Evolutionary conservation across 2,329 filamentous ascomycete genomes (phyloP), one percentile per base, ranked within the genome.

Genomic region (Fusarium sp.): DNA sequence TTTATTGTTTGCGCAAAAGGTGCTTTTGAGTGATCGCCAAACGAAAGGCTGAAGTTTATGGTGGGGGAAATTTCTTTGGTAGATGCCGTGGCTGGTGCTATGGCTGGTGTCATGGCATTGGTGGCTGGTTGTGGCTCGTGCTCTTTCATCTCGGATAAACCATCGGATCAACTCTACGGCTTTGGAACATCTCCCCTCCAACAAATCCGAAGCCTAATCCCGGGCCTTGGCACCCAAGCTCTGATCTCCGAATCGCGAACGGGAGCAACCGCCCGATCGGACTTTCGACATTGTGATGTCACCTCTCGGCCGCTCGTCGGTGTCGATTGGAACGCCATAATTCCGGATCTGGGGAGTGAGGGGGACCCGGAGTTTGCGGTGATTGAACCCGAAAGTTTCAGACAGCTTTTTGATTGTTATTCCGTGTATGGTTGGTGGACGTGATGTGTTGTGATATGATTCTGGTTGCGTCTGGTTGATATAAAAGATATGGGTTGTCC

Each of bases 1-100:
- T 73, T 65, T 50, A 29, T 61, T 58, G 54, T 56, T 68, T 72
- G 54, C 29, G n/a, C 52, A 27, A 9, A 52, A 52, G 45, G 41
- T 61, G 65, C 27, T 60, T 59, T 59, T 29, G 14, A 24, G 8
- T 50, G 58, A 64, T 73, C 52, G 31, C 69, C 48, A 48, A 57
- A 41, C 22, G 43, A 54, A 67, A 70, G 64, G 59, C 48, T 56
- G 58, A 35, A 37, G 48, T 58, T 68, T 64, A 75, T 79, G 69
- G 77, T 77, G 77, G 76, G 77, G 77, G 74, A 69, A 77, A 78
- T 72, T 76, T 76, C 72, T 71, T 39, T 57, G 54, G 29, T 9
- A 16, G 27, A 13, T 29, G 16, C 4, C 54, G 76, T 76, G 77
- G 79, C 77, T 77, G 66, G 22, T 37, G 24, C 1, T 76, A 77